Base-by-base conservation (phyloP, 1,284 basidiomycete genomes). In the Fomitopsis pinicola region DNA sequence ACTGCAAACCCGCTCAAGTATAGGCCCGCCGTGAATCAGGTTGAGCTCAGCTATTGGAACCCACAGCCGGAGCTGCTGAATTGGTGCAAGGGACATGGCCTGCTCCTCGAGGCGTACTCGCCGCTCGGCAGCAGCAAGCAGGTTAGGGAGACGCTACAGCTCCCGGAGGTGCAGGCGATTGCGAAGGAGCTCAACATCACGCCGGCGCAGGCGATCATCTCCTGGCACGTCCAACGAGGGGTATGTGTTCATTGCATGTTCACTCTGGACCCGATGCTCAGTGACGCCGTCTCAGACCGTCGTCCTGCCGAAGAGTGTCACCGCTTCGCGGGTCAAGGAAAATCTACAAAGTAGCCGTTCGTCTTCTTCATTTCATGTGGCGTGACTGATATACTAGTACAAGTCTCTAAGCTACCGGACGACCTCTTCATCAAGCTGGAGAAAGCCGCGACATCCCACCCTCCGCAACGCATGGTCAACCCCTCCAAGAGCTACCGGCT, bases 21-120 rank as follows among this genome's bases (percentile, higher is more conserved):
- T 67, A 75, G 82, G 48, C 93, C 93, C 58, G 92, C 89, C 36
- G 84, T 92, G 61, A 89, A 92, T 69, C 88, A 95, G 72, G 89
- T 95, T 58, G 94, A 95, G 71, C 82, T 95, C 40, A 93, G 82
- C 74, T 90, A 84, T 73, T 91, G 85, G 81, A 87, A 88, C 72
- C 90, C 94, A n/a, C 93, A 96, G 73, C 87, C 88, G 0, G 90
- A 94, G 67, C 81, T 96, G 38, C 75, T 93, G 61, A 78, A 86
- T 82, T 89, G 85, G 84, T 77, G 85, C 2, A 84, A 83, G 72
- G 81, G 85, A 61, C 80, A 89, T 63, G 78, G 79, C 46, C 73
- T 92, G 57, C 77, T 91, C 9, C 80, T 92, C 17, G 86, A 92
- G 70, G 89, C 89, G 19, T 93, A 93, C 76, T 92, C 91, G 48